These are phyloP conservation scores for Myochromella boudieri DNA, from an alignment of 768 basidiomycete genomes.

Conservation along the genomic window DNA sequence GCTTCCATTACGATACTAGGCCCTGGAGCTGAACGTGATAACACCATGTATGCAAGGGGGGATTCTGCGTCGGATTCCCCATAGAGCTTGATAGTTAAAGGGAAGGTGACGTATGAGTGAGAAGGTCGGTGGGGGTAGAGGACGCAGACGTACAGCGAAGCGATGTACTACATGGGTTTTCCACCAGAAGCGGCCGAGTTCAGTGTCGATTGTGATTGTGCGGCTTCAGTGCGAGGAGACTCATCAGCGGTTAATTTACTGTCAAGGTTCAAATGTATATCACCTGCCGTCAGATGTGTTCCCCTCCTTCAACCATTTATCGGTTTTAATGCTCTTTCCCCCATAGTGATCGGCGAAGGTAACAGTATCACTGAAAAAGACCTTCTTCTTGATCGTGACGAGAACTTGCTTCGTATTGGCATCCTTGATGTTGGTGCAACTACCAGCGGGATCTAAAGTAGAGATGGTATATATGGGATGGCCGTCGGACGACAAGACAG, in stretches of 20 bases:
- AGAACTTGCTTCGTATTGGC: conserved; percentile 16
- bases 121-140: not conserved
- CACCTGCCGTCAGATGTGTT: conserved; percentile 16
- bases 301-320: conserved; percentile 20
- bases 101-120: not conserved
- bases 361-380: conserved; percentile 22
- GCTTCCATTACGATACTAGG: conserved; percentile 8
- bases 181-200: conserved; percentile 1
- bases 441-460: conserved; percentile 17
- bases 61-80: not conserved
- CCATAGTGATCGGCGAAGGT: conserved; percentile 17
- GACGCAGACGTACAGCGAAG: conserved; percentile 6
- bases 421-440: conserved; percentile 21
- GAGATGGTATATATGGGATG: conserved; percentile 19
- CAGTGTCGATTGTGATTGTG: not conserved
- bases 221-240: not conserved
- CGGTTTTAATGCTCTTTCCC: conserved; percentile 20
- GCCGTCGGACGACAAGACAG: conserved; percentile 17
- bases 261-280: too few relatives aligned
- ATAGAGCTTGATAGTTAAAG: not conserved
- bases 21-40: not conserved
- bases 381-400: conserved; percentile 17
- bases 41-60: not conserved
- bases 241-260: too few relatives aligned
- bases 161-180: conserved; percentile 1